phyloP scores from a whole-genome alignment of 139 green algal species.

The Spirogloea muscicola region DNA sequence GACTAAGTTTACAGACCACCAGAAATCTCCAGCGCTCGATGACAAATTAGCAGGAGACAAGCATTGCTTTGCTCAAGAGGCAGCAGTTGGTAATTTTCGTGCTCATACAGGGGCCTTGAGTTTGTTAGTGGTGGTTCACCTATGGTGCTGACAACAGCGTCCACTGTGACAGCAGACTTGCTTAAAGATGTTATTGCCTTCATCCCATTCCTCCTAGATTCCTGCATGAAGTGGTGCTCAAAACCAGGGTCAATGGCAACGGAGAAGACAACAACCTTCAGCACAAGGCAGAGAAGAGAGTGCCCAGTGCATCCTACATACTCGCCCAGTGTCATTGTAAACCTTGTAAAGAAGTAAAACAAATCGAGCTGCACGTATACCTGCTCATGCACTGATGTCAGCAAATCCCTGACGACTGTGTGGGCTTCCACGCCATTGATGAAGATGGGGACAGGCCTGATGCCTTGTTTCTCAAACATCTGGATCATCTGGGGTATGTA shows the following conservation, averaged over 20 bases:
- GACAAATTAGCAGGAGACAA: too few species aligned
- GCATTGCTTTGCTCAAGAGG: too few species aligned
- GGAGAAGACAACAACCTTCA: too few species aligned
- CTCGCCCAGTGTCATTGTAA: too few species aligned
- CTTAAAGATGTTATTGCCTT: conserved; percentile 18
- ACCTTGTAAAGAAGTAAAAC: too few species aligned
- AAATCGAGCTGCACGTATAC: too few species aligned
- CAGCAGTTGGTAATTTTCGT: not conserved
- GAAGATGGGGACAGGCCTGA: conserved; percentile 60
- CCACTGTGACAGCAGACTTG: conserved; percentile 58
- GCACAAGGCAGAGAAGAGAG: too few species aligned
- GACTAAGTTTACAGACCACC: not conserved
- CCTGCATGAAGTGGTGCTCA: too few species aligned
- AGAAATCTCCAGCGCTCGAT: conserved; percentile 2
- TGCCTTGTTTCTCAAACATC: conserved; percentile 38
- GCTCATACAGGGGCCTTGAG: not conserved
- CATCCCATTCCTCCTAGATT: conserved; percentile 9
- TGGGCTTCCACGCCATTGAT: conserved; percentile 96
- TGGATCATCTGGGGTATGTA: conserved; percentile 72
- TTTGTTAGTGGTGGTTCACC: conserved; percentile 8
- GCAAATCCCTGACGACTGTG: conserved; percentile 83
- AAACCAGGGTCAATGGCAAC: too few species aligned
- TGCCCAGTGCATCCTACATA: too few species aligned
- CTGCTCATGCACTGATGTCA: conserved; percentile 71
- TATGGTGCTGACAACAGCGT: conserved; percentile 69